Conservation (phyloP, 2,329 filamentous ascomycete species). For the Neofusicoccum umdonicola region DNA sequence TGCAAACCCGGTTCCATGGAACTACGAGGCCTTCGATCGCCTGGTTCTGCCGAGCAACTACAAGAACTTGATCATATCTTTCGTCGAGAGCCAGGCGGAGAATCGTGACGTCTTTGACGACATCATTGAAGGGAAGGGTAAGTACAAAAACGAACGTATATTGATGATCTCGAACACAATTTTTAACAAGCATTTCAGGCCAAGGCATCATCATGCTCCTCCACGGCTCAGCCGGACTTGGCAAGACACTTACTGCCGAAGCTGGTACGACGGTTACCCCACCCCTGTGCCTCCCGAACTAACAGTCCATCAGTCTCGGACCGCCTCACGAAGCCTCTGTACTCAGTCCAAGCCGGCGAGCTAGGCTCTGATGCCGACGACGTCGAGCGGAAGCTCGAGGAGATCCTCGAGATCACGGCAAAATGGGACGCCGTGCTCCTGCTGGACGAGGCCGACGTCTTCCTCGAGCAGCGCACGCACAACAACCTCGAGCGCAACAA, state of each 20-base stretch:
- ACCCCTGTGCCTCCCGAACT: background rate
- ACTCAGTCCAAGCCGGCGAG: constrained; percentile 49
- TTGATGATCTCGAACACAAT: too few species aligned
- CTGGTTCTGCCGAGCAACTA: constrained; percentile 30
- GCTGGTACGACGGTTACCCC: background rate
- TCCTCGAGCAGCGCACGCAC: constrained; percentile 48
- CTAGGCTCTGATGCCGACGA: constrained; percentile 45
- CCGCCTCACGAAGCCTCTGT: constrained; percentile 43
- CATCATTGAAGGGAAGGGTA: constrained; percentile 33
- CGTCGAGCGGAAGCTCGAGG: constrained; percentile 49
- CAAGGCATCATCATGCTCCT: constrained; percentile 17
- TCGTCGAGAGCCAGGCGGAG: constrained; percentile 25
- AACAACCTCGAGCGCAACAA: constrained; percentile 52
- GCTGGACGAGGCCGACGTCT: constrained; percentile 56
- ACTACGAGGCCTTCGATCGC: constrained; percentile 30
- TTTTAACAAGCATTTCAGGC: background rate
- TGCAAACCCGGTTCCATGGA: constrained; percentile 29
- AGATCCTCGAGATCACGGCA: constrained; percentile 49
- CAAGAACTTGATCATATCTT: constrained; percentile 29
- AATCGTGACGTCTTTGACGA: constrained; percentile 27
- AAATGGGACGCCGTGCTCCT: constrained; percentile 54
- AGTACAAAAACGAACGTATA: background rate
- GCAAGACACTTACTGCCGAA: constrained; percentile 17
- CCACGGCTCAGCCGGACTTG: constrained; percentile 2
- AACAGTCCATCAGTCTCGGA: constrained; percentile 26